phyloP scores from a whole-genome alignment of 2,329 filamentous ascomycete species.

The Tothia fuscella region DNA sequence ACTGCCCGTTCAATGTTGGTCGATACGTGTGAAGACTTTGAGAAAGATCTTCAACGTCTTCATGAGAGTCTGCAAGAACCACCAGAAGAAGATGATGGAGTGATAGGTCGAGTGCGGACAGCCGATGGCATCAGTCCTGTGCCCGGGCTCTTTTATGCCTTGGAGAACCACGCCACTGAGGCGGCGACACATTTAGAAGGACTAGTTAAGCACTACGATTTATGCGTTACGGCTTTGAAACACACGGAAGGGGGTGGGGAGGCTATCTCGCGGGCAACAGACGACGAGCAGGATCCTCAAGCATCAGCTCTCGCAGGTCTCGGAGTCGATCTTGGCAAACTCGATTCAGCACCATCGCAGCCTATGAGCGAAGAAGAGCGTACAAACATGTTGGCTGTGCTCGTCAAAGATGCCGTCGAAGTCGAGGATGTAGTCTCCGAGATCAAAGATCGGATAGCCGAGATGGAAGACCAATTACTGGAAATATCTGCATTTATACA shows the following conservation, averaged over 20 bases:
- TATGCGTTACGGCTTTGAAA: slow-evolving; percentile 82
- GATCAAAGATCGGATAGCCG: slow-evolving; percentile 61
- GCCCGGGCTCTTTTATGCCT: slow-evolving; percentile 34
- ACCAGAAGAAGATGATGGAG: slow-evolving; percentile 20
- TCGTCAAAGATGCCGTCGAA: slow-evolving; percentile 56
- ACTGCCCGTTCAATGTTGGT: slow-evolving; percentile 49
- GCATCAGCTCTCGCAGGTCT: slow-evolving; percentile 18
- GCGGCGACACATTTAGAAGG: slow-evolving; percentile 74
- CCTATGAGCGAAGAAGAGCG: slow-evolving; percentile 66
- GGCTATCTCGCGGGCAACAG: slow-evolving; percentile 30
- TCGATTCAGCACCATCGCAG: slow-evolving; percentile 40
- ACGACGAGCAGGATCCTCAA: slow-evolving; percentile 13
- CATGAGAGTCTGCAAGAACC: neutral
- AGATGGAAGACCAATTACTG: slow-evolving; percentile 63
- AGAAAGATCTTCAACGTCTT: slow-evolving; percentile 48
- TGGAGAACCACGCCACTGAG: slow-evolving; percentile 64
- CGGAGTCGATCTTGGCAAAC: slow-evolving; percentile 11
- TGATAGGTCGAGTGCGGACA: too few species aligned
- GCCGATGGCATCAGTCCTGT: slow-evolving; percentile 23
- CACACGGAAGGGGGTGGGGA: slow-evolving; percentile 59
- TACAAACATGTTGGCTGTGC: slow-evolving; percentile 69
- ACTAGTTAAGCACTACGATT: slow-evolving; percentile 78
- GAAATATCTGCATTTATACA: slow-evolving; percentile 53
- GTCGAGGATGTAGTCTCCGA: slow-evolving; percentile 51
- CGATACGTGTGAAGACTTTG: slow-evolving; percentile 51